Evolutionary conservation across 2,329 filamentous ascomycete species (phyloP).

Genomic region (Esteya vermicola): DNA sequence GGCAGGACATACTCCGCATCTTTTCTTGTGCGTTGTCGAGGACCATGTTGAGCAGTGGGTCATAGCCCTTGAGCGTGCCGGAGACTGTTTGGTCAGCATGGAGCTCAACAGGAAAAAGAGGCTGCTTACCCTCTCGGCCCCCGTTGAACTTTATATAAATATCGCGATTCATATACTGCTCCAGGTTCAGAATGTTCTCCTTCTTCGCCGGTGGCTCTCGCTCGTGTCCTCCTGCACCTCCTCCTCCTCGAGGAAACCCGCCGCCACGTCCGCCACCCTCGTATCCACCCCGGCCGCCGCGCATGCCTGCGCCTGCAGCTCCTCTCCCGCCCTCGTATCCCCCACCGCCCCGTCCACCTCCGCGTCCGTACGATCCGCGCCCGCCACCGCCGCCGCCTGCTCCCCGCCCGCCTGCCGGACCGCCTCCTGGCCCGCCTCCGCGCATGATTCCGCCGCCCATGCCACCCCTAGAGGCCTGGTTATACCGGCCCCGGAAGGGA

Average conservation of each 20-base stretch:
- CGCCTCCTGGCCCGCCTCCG: slow-evolving; percentile 1
- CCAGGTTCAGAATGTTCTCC: slow-evolving; percentile 92
- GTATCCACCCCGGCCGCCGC: slow-evolving; percentile 2
- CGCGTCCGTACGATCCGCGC: slow-evolving; percentile 3
- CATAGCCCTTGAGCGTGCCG: slow-evolving; percentile 85
- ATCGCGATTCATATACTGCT: slow-evolving; percentile 94
- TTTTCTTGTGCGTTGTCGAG: slow-evolving; percentile 87
- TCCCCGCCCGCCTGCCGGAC: slow-evolving; percentile 2
- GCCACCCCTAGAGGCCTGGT: slow-evolving; percentile 9
- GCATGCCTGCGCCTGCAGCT: slow-evolving; percentile 15
- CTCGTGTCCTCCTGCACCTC: background rate
- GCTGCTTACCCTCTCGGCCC: slow-evolving; percentile 62
- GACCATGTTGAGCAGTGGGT: slow-evolving; percentile 96
- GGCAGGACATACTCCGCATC: slow-evolving; percentile 53
- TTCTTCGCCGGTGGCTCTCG: slow-evolving; percentile 75
- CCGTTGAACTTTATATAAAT: slow-evolving; percentile 96
- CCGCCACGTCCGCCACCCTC: slow-evolving; percentile 1
- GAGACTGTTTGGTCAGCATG: slow-evolving; percentile 41
- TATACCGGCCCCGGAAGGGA: slow-evolving; percentile 11
- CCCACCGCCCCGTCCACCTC: slow-evolving; percentile 1
- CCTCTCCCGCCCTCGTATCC: slow-evolving; percentile 27
- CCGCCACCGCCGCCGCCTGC: slow-evolving; percentile 1
- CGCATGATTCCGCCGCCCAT: slow-evolving; percentile 1
- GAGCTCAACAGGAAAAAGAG: background rate
- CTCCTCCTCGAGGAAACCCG: slow-evolving; percentile 5